These are phyloP conservation scores for Penicillium verhagenii DNA, from an alignment of 495 filamentous ascomycete species.

Conservation along the genomic window DNA sequence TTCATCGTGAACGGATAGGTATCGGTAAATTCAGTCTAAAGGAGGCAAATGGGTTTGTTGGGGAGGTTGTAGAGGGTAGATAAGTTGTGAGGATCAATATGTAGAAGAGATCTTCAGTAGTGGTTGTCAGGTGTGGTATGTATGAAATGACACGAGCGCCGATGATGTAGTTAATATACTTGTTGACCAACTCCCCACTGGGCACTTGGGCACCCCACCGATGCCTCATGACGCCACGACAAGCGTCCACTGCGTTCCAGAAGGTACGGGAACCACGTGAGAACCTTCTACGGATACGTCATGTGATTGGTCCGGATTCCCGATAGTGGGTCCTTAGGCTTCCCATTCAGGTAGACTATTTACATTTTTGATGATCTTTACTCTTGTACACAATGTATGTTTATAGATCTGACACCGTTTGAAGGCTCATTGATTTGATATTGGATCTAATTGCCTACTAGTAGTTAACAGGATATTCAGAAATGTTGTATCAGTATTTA, in stretches of 20 bases:
- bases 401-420: neutral
- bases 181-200: neutral
- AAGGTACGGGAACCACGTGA: constrained; percentile 21
- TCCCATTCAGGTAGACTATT: neutral
- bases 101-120: neutral
- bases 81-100: neutral
- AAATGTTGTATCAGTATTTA: no score
- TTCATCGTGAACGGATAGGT: constrained; percentile 32
- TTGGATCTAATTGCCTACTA: no score
- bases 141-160: neutral
- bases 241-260: constrained; percentile 45
- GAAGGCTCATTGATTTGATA: no score
- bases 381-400: no score
- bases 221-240: constrained; percentile 36
- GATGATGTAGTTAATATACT: constrained; percentile 28
- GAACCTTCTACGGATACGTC: neutral
- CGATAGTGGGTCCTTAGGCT: neutral
- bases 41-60: no score
- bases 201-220: constrained; percentile 9
- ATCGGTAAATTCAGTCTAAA: constrained; percentile 10
- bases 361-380: no score
- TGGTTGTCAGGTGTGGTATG: neutral
- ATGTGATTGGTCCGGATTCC: neutral
- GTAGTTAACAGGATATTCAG: no score
- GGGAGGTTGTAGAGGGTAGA: constrained; percentile 5